phyloP scores from a whole-genome alignment of 306 rosid genomes.

The Dicorynia guianensis region DNA sequence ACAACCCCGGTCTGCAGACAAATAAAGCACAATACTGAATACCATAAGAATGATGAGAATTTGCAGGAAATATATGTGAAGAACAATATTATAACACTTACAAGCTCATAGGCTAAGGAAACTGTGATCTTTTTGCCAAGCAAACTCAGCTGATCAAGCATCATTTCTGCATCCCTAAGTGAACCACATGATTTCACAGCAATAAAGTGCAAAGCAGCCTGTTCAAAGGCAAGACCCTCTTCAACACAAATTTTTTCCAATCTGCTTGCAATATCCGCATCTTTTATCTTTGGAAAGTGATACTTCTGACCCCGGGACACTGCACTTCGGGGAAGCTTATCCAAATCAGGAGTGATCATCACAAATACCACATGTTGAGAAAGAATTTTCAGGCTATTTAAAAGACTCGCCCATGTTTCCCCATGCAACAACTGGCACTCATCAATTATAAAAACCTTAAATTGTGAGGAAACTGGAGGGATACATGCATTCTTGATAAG shows the following conservation, averaged over 20 bases:
- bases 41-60: background rate
- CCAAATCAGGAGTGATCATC: conserved; percentile 81
- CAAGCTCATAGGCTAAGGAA: conserved; percentile 74
- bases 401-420: conserved; percentile 74
- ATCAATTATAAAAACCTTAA: conserved; percentile 83
- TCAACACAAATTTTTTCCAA: conserved; percentile 64
- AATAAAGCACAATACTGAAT: conserved; percentile 23
- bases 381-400: conserved; percentile 64
- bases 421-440: conserved; percentile 77
- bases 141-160: conserved; percentile 93
- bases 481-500: conserved; percentile 64
- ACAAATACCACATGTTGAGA: conserved; percentile 73
- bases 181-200: conserved; percentile 81
- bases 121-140: conserved; percentile 72
- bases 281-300: conserved; percentile 80
- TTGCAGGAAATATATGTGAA: background rate
- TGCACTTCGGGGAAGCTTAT: conserved; percentile 72
- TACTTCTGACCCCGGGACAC: conserved; percentile 73
- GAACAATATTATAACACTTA: conserved; percentile 52
- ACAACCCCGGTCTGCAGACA: conserved; percentile 79
- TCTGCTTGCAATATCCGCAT: conserved; percentile 65
- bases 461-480: conserved; percentile 69
- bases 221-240: conserved; percentile 77
- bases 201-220: conserved; percentile 69
- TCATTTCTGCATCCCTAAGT: conserved; percentile 90